Evolutionary conservation across 1,284 basidiomycete genomes (phyloP).

Genomic region (Pseudozyma sp.): DNA sequence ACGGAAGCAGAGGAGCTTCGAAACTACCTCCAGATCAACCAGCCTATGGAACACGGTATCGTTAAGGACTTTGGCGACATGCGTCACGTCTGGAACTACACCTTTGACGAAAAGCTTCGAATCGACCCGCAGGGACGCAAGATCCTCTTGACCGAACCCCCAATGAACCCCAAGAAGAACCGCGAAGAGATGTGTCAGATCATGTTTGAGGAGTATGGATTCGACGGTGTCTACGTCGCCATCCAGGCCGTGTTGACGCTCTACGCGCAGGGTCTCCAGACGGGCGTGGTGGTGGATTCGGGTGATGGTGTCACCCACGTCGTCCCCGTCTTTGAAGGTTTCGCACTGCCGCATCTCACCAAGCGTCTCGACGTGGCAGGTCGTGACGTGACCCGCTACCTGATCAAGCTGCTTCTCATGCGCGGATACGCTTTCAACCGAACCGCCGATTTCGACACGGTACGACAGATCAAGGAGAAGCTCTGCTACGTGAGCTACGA

Average conservation of each 20-base stretch:
- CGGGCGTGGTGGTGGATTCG: conserved; percentile 97
- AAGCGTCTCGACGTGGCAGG: conserved; percentile 91
- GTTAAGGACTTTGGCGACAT: conserved; percentile 99
- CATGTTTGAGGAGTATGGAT: conserved; percentile 99
- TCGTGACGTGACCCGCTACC: conserved; percentile 95
- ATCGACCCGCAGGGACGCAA: conserved; percentile 89
- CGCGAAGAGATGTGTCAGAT: conserved; percentile 94
- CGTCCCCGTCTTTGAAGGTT: conserved; percentile 97
- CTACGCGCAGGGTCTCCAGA: conserved; percentile 96
- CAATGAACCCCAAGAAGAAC: conserved; percentile 97
- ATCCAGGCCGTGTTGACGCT: conserved; percentile 98
- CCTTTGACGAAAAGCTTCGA: conserved; percentile 93
- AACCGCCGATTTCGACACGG: conserved; percentile 98
- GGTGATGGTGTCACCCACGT: conserved; percentile 99
- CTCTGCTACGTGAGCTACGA: conserved; percentile 97
- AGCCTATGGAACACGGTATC: conserved; percentile 99
- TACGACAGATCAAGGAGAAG: conserved; percentile 98
- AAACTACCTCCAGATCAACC: conserved; percentile 94
- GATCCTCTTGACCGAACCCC: conserved; percentile 96
- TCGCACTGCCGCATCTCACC: conserved; percentile 92
- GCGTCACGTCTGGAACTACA: conserved; percentile 97
- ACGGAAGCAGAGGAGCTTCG: conserved; percentile 94
- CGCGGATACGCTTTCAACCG: conserved; percentile 99
- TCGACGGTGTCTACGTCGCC: conserved; percentile 94
- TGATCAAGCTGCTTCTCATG: conserved; percentile 98